Conservation (phyloP, 257 asterid genomes). For the Nicotiana tomentosiformis region DNA sequence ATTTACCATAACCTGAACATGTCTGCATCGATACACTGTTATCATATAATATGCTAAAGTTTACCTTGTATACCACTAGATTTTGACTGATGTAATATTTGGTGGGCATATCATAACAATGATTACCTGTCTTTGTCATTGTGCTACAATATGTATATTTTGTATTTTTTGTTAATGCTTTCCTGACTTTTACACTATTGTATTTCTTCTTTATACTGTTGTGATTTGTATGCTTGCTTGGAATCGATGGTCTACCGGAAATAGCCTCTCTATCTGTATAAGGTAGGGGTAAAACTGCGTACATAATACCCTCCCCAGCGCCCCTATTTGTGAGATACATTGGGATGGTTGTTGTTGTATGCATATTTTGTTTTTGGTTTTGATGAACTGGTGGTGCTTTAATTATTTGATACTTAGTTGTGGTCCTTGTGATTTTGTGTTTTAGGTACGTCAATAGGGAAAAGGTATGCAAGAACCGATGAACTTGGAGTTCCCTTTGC, state of each 20-base stretch:
- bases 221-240: too few species aligned
- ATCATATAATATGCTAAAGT: background rate
- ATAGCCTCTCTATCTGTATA: too few species aligned
- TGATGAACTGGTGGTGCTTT: background rate
- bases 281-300: too few species aligned
- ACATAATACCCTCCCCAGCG: too few species aligned
- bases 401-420: background rate
- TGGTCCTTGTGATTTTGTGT: background rate
- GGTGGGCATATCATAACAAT: background rate
- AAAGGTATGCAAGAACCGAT: conserved; percentile 85
- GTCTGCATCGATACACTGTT: background rate
- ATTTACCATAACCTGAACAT: background rate
- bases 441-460: conserved; percentile 83
- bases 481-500: conserved; percentile 95
- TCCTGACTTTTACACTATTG: too few species aligned
- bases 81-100: background rate
- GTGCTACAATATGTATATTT: background rate
- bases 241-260: too few species aligned
- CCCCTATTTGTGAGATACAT: too few species aligned
- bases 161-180: too few species aligned
- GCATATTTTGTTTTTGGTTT: background rate
- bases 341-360: too few species aligned
- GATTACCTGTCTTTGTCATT: background rate
- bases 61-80: background rate
- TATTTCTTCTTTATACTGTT: too few species aligned